Evolutionary conservation across 2,329 filamentous ascomycete species (phyloP).

Genomic region (Dactylellina haptotyla): DNA sequence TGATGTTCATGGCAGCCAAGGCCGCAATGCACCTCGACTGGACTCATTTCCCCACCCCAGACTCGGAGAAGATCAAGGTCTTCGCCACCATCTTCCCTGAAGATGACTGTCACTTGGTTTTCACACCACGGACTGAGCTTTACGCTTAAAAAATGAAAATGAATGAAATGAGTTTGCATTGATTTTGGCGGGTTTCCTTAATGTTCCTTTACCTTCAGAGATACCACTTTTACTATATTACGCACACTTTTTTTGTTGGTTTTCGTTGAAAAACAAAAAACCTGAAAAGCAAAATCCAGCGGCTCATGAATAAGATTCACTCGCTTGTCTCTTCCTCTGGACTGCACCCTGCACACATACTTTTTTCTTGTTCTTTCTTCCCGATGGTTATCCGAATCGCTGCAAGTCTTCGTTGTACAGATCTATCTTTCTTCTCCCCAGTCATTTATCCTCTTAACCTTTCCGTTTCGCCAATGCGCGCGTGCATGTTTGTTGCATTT

Average conservation of each 20-base stretch:
- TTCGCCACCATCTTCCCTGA: slow-evolving; percentile 98
- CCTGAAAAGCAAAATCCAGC: too few relatives aligned
- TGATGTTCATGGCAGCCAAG: slow-evolving; percentile 90
- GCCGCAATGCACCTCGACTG: slow-evolving; percentile 87
- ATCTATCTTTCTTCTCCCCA: neutral
- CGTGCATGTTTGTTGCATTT: neutral
- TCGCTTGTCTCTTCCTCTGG: too few relatives aligned
- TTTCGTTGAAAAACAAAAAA: too few relatives aligned
- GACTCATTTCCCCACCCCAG: slow-evolving; percentile 84
- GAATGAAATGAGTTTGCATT: slow-evolving; percentile 58
- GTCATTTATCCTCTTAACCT: neutral
- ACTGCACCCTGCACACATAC: neutral
- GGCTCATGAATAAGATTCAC: too few relatives aligned
- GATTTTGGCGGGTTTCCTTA: slow-evolving; percentile 7
- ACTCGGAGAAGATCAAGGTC: slow-evolving; percentile 94
- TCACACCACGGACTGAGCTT: slow-evolving; percentile 64
- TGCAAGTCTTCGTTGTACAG: slow-evolving; percentile 16
- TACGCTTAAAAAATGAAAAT: slow-evolving; percentile 60
- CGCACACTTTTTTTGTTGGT: slow-evolving; percentile 54
- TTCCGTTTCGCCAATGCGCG: neutral
- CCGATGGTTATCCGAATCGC: slow-evolving; percentile 4
- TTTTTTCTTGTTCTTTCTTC: slow-evolving; percentile 12
- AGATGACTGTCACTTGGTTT: slow-evolving; percentile 85
- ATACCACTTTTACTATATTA: neutral
- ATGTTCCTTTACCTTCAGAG: slow-evolving; percentile 9